Base-by-base conservation (phyloP, 352 stramenopile genomes). In the Phytophthora capsici region DNA sequence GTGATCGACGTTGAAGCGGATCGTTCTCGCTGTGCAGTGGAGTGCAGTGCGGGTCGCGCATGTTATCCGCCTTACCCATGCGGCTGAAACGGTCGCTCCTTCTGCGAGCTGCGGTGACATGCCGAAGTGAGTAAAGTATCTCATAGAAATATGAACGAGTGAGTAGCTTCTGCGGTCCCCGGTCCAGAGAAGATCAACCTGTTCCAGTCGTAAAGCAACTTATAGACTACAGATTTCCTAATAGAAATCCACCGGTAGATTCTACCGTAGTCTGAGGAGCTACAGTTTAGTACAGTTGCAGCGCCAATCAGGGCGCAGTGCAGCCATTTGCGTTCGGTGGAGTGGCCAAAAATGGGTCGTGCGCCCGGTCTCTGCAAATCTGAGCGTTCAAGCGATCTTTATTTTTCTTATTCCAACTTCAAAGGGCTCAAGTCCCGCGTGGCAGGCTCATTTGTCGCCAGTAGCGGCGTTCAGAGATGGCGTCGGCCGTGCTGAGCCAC, bases 401-500 rank as follows among this genome's bases (percentile, higher is more conserved):
- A 58, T 40, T 43, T 49, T 63, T 69, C 60, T 69, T 69, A 69
- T 58, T 69, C 58, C 44, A 58, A 58, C 61, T 58, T 69, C 54
- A 56, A 69, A 63, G 61, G 40, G 61, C 12, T 65, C 57, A 61
- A 61, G 55, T 56, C 34, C 47, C 30, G 32, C 40, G 45, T 48
- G 45, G 44, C 43, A 54, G 55, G 65, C 65, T 68, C 60, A 73
- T 59, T 68, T 73, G 36, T 73, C 59, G 58, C 43, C 65, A 69
- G 58, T 60, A 12, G 22, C 20, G 44, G 34, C n/a, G 46, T 41
- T 45, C 53, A 63, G 32, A 53, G 26, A 22, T 37, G 56, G n/a
- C 34, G 23, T 23, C 45, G n/a, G 2, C 48, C 23, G 23, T 16
- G n/a, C 37, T 54, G 46, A 22, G 30, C 60, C 51, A 49, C 57